Conservation (phyloP, 1,284 basidiomycete species). For the Marasmius fiardii region DNA sequence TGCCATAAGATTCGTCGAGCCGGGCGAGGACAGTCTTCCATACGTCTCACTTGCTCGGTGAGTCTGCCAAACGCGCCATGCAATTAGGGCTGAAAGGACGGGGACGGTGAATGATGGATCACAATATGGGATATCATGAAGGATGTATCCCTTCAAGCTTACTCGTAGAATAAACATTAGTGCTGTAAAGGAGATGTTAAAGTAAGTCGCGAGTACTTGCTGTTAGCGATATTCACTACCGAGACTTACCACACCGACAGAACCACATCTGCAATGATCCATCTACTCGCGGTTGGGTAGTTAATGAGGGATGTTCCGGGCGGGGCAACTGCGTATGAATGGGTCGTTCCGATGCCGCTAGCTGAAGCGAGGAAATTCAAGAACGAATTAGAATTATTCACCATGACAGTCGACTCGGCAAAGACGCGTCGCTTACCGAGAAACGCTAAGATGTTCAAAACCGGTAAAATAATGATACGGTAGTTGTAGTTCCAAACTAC, state of each 20-base stretch:
- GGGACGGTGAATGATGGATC: no score
- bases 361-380: no score
- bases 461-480: slow-evolving; percentile 14
- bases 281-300: background rate
- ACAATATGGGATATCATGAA: background rate
- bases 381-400: no score
- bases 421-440: slow-evolving; percentile 6
- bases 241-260: slow-evolving; percentile 8
- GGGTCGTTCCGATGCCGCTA: slow-evolving; percentile 10
- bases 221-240: background rate
- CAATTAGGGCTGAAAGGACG: slow-evolving; percentile 6
- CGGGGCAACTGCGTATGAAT: slow-evolving; percentile 4
- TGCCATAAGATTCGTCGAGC: background rate
- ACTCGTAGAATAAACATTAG: slow-evolving; percentile 14
- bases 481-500: slow-evolving; percentile 11
- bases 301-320: background rate
- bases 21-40: background rate
- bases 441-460: slow-evolving; percentile 9
- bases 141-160: background rate
- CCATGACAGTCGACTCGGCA: no score
- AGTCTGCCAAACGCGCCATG: slow-evolving; percentile 9
- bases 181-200: background rate
- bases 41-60: background rate
- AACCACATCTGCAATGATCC: slow-evolving; percentile 8
- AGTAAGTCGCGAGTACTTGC: background rate